Evolutionary conservation across 352 stramenopile species (phyloP), one percentile per base, ranked within the genome.

Genomic region (Thraustochytrium striatum): DNA sequence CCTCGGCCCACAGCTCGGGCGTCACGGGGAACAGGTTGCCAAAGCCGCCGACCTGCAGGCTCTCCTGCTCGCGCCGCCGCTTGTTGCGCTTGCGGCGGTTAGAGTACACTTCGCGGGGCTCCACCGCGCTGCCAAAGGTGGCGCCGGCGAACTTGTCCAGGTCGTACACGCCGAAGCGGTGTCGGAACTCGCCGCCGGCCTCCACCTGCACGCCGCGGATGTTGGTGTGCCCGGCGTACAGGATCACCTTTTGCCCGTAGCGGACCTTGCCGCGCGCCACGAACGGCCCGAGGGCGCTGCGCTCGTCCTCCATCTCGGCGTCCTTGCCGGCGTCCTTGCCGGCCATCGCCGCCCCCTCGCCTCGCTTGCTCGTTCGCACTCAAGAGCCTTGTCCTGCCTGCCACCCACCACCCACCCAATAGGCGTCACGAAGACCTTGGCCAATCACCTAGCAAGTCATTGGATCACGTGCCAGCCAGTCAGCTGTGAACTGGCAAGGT

Each of bases 1-100:
- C 41, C 9, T 78, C 70, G 19, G 32, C 38, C 61, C 61, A 80
- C 30, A 80, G 70, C 59, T 80, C 70, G 11, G 70, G 70, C 39
- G 70, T 80, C 32, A 80, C 3, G 11, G 70, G 70, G 25, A 80
- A 32, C 3, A 80, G 32, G 0, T 33, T 59, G 5, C 8, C 52
- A 30, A 44, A 75, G 70, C 55, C 59, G n/a, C 59, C 70, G 3
- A 75, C 65, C 5, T 58, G 52, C 9, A 75, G 9, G 3, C 52
- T 30, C 58, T 30, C 21, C 0, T 75, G 30, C 7, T 50, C 28
- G 43, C 52, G 43, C 5, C 7, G 33, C 28, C 3, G 5, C 33
- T n/a, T 21, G 36, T n/a, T 38, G 21, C 65, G 43, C 50, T 75
- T 75, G 25, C 52, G 43, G 39, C 65, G 43, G 65, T 58, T 75